Base-by-base conservation (phyloP, 306 rosid genomes). In the Rubus idaeus region DNA sequence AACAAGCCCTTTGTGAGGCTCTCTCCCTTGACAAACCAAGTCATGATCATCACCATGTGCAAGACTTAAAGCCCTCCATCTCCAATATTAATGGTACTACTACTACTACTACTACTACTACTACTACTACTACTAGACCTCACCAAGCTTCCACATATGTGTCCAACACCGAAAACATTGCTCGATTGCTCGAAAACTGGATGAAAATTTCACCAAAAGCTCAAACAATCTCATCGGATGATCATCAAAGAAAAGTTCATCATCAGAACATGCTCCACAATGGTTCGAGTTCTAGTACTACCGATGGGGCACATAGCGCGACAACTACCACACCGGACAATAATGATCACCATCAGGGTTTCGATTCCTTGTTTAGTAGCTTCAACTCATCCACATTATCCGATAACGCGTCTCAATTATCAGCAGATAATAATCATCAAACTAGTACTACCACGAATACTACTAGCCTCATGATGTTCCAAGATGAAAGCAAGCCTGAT, bases 1-100 rank as follows among this genome's bases (percentile, higher is more conserved):
- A 90, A 40, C 91, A 87, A 83, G 98, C 96, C 62, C 82, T 94
- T 12, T 82, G 89, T 68, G 93, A 94, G 53, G 98, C 98, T 39
- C 85, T 94, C 30, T 94, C 98, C 51, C 88, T 94, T 40, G 85
- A 88, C 79, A 83, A 83, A 37, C 66, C 86, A 73, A 81, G 2
- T 49, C 62, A 80, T 63, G 52, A 45, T 52, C 23, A 13, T 10
- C 73, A 57, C n/a, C 37, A 42, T 69, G 57, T 75, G 58, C 37
- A 10, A 3, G 82, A 83, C 23, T 80, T 77, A 7, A 86, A 86
- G 44, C 91, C 91, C 68, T 80, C 83, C 57, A 64, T 46, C 5
- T 40, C 0, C 77, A 65, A 51, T 40, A 50, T 47, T 9, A 77
- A 42, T 23, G 68, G 16, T 62, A 0, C 49, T 45, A 45, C 0